Conservation (phyloP, 345 rosid genomes). For the Noccaea bulbosa region DNA sequence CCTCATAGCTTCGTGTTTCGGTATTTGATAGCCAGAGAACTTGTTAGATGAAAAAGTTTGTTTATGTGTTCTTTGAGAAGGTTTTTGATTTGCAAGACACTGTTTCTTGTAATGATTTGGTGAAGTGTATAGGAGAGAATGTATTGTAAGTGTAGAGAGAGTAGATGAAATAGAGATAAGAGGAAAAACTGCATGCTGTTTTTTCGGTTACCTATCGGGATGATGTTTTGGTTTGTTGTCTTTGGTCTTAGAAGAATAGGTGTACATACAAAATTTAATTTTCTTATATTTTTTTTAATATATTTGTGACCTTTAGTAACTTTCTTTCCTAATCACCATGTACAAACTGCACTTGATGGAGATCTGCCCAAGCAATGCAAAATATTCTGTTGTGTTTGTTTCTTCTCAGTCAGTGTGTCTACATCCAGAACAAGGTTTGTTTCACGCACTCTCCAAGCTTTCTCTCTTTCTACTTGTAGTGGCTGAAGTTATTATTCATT, state of each 20-base stretch:
- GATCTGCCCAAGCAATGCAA: conserved; percentile 70
- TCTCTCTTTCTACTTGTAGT: conserved; percentile 63
- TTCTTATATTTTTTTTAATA: conserved; percentile 2
- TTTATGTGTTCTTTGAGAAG: background rate
- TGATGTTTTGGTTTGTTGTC: conserved; percentile 29
- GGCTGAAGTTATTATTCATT: conserved; percentile 71
- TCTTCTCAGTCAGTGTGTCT: conserved; percentile 51
- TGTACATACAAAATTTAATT: conserved; percentile 31
- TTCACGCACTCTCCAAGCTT: conserved; percentile 60
- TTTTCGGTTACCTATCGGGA: conserved; percentile 17
- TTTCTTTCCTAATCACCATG: background rate
- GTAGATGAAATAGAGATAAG: conserved; percentile 23
- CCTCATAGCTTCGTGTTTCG: conserved; percentile 86
- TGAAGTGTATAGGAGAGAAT: conserved; percentile 24
- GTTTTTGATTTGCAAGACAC: conserved; percentile 15
- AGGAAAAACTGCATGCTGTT: conserved; percentile 35
- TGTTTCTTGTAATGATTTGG: conserved; percentile 25
- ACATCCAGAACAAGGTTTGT: conserved; percentile 51
- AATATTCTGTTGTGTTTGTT: conserved; percentile 44
- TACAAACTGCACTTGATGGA: conserved; percentile 19
- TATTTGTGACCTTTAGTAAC: background rate
- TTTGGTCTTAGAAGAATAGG: background rate
- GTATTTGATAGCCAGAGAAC: conserved; percentile 80
- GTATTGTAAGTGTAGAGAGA: conserved; percentile 28
- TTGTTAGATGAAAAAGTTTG: conserved; percentile 51